Conservation (phyloP, 352 stramenopile genomes). For the Vaucheria bursata region DNA sequence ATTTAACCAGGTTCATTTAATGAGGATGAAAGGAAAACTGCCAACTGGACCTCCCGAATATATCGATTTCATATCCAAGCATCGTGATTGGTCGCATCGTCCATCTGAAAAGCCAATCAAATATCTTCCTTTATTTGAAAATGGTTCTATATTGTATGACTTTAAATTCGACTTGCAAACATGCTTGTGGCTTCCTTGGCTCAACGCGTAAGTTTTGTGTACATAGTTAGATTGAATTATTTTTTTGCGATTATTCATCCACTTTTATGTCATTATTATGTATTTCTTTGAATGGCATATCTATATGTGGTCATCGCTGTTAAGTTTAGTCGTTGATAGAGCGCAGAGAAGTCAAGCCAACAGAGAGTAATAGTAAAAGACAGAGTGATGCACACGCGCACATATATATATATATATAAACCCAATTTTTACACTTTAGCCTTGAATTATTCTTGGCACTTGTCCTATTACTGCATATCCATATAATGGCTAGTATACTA, state of each 20-base stretch:
- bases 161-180: slow-evolving; percentile 76
- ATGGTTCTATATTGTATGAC: slow-evolving; percentile 66
- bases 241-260: not conserved
- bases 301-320: too few species aligned
- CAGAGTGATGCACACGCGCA: too few species aligned
- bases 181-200: slow-evolving; percentile 59
- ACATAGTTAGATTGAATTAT: not conserved
- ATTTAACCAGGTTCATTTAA: not conserved
- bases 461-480: too few species aligned
- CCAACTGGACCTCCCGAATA: slow-evolving; percentile 52
- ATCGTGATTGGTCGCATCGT: slow-evolving; percentile 57
- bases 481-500: too few species aligned
- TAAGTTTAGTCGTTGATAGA: too few species aligned
- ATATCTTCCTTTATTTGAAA: slow-evolving; percentile 19
- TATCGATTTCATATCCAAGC: slow-evolving; percentile 73
- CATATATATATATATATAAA: too few species aligned
- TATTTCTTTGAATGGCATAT: too few species aligned
- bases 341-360: too few species aligned
- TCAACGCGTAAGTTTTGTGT: slow-evolving; percentile 45
- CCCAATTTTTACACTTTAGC: too few species aligned
- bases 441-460: too few species aligned
- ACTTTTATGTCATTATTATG: too few species aligned
- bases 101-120: slow-evolving; percentile 24
- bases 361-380: too few species aligned
- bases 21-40: slow-evolving; percentile 56